Conservation (phyloP, 192 early-diverging fungal genomes). For the Linnemannia elongata region DNA sequence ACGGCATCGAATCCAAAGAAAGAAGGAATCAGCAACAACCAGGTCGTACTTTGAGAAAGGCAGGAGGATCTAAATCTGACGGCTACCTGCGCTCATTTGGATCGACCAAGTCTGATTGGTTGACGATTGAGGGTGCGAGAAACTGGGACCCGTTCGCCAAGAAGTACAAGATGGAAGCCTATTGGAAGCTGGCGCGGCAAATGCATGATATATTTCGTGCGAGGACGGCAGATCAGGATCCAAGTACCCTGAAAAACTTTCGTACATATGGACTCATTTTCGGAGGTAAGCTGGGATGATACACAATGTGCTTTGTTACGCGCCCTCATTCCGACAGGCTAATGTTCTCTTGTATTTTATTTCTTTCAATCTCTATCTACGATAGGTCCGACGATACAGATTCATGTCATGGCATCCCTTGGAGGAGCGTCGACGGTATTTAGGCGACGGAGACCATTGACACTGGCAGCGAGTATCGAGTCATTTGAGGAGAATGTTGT, state of each 20-base stretch:
- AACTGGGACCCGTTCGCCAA: slow-evolving; percentile 12
- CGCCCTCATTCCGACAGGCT: background rate
- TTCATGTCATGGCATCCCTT: slow-evolving; percentile 15
- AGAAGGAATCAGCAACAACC: slow-evolving; percentile 17
- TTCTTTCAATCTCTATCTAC: background rate
- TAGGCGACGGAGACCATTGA: background rate
- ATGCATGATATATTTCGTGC: slow-evolving; percentile 21
- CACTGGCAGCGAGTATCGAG: slow-evolving; percentile 1
- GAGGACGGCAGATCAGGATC: background rate
- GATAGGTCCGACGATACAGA: slow-evolving; percentile 15
- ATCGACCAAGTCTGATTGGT: slow-evolving; percentile 5
- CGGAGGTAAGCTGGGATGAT: background rate
- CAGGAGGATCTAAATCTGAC: slow-evolving; percentile 14
- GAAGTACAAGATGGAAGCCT: slow-evolving; percentile 7
- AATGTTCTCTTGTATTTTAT: background rate
- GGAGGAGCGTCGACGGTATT: slow-evolving; percentile 13
- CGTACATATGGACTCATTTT: slow-evolving; percentile 1
- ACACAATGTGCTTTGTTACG: background rate
- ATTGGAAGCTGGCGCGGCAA: slow-evolving; percentile 28
- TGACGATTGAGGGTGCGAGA: slow-evolving; percentile 14
- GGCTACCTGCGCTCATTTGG: slow-evolving; percentile 32
- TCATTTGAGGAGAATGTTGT: slow-evolving; percentile 9
- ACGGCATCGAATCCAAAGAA: slow-evolving; percentile 14
- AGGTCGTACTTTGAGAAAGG: slow-evolving; percentile 11
- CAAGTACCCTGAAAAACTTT: background rate